phyloP scores from a whole-genome alignment of 2,329 filamentous ascomycete species.

The Aspergillus persii region DNA sequence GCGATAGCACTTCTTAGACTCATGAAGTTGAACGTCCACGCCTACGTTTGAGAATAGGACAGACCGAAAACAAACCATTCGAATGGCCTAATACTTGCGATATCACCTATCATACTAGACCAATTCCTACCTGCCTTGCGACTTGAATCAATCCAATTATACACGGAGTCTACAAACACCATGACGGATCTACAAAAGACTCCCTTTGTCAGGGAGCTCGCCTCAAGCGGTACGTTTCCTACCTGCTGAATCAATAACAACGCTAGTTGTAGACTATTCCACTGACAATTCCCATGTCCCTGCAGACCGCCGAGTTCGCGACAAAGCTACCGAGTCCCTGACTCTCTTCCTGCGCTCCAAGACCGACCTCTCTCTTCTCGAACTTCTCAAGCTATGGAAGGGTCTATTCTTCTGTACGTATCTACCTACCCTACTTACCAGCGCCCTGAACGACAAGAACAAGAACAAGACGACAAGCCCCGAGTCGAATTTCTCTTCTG shows the following conservation, averaged over 20 bases:
- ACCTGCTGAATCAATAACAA: neutral
- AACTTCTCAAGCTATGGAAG: conserved; percentile 89
- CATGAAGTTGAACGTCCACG: neutral
- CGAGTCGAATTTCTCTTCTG: neutral
- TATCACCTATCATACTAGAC: neutral
- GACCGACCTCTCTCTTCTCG: conserved; percentile 61
- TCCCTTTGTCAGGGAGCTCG: conserved; percentile 79
- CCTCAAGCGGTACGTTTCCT: conserved; percentile 66
- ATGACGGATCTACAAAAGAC: conserved; percentile 48
- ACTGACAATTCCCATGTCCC: conserved; percentile 7
- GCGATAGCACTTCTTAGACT: neutral
- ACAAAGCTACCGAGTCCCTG: conserved; percentile 73
- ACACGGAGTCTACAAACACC: conserved; percentile 1
- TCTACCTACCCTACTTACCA: neutral
- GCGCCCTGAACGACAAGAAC: neutral
- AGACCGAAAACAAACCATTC: neutral
- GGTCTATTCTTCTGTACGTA: conserved; percentile 77
- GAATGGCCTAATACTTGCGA: neutral
- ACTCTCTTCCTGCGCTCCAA: conserved; percentile 71
- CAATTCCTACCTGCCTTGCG: neutral
- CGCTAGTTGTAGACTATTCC: neutral
- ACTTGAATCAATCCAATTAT: neutral
- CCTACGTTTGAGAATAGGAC: neutral
- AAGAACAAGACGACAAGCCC: neutral
- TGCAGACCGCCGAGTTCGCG: conserved; percentile 73